Percentiles rank a stretch among this genome's conserved stretches.
phyloP scores from a whole-genome alignment of 2,329 filamentous ascomycete species.

The Pseudogymnoascus sp. region DNA sequence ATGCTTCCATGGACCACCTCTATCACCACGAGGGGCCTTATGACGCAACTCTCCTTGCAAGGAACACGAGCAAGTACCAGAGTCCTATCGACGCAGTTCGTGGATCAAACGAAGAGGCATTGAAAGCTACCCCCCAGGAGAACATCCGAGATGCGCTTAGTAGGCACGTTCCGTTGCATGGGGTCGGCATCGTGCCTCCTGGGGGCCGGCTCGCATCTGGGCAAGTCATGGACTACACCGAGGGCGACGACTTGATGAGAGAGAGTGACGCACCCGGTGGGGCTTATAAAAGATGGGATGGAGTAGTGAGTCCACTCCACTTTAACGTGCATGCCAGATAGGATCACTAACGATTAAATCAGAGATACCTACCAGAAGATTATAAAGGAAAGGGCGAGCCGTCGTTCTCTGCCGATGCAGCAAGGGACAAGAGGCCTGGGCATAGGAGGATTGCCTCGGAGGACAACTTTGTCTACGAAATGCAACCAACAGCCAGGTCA shows the following conservation, averaged over 20 bases:
- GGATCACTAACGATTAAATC: constrained; percentile 20
- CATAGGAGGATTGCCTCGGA: constrained; percentile 23
- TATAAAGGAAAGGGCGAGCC: constrained; percentile 79
- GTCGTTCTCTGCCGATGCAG: constrained; percentile 61
- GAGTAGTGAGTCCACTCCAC: constrained; percentile 51
- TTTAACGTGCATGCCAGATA: constrained; percentile 13
- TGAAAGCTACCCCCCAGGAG: constrained; percentile 73
- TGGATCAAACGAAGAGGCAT: constrained; percentile 64
- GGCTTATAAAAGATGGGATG: constrained; percentile 70
- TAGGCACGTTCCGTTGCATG: constrained; percentile 72
- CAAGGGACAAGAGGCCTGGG: constrained; percentile 42
- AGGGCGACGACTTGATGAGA: constrained; percentile 80
- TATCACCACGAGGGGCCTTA: constrained; percentile 92
- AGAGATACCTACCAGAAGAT: constrained; percentile 68
- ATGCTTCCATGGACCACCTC: constrained; percentile 52
- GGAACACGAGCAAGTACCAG: constrained; percentile 56
- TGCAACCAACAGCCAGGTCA: constrained; percentile 34
- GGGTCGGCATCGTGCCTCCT: constrained; percentile 67
- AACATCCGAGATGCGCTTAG: constrained; percentile 67
- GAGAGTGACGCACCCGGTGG: constrained; percentile 61
- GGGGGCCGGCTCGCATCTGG: constrained; percentile 63
- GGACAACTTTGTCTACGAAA: constrained; percentile 39
- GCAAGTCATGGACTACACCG: constrained; percentile 66
- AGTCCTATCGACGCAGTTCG: constrained; percentile 72
- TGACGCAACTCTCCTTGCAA: constrained; percentile 69